A percentile compares a stretch with the other conserved stretches of the same genome.
Evolutionary conservation across 345 rosid genomes (phyloP).

Genomic region (Populus pruinosa): DNA sequence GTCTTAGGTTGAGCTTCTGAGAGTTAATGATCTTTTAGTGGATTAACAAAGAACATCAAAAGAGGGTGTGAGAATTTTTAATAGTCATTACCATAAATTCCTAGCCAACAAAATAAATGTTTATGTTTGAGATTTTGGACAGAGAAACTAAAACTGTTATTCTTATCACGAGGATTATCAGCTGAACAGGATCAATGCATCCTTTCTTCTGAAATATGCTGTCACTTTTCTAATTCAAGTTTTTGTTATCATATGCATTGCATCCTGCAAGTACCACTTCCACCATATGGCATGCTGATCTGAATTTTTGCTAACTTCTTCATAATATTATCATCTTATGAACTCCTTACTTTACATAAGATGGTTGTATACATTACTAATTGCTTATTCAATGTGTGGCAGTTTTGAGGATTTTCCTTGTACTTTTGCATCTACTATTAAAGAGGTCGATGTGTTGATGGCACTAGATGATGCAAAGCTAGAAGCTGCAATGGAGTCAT

Average conservation of each 20-base stretch:
- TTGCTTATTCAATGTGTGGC: conserved; percentile 15
- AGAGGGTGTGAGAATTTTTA: background rate
- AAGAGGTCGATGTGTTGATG: conserved; percentile 55
- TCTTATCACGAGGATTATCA: background rate
- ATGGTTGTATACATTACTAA: background rate
- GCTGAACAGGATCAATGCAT: background rate
- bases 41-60: background rate
- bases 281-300: background rate
- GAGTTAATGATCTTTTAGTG: background rate
- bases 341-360: background rate
- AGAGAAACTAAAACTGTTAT: background rate
- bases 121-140: background rate
- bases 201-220: background rate
- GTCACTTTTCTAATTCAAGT: background rate
- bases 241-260: background rate
- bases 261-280: background rate
- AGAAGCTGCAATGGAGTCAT: conserved; percentile 49
- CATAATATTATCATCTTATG: background rate
- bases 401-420: conserved; percentile 67
- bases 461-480: conserved; percentile 49
- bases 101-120: background rate
- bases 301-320: background rate
- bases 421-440: conserved; percentile 58
- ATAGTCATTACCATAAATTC: background rate
- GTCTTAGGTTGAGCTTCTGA: background rate